A percentile compares a stretch with the other conserved stretches of the same genome.
Conservation (phyloP, 2,329 filamentous ascomycete species). For the Claviceps pusilla region DNA sequence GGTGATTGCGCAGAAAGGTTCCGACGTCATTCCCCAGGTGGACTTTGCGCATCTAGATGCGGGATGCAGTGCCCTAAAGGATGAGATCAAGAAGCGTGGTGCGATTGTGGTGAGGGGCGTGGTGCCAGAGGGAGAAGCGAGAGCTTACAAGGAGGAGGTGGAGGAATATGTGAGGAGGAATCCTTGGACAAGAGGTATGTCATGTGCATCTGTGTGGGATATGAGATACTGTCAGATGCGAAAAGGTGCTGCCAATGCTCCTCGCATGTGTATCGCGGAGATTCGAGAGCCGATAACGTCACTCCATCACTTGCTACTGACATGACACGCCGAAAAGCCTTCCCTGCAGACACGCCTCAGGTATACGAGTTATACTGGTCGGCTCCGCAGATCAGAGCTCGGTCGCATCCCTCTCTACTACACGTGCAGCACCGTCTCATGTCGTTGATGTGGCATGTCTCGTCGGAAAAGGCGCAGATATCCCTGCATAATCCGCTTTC, state of each 20-base stretch:
- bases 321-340: conserved; percentile 28
- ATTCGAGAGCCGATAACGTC: too few relatives aligned
- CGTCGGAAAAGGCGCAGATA: conserved; percentile 31
- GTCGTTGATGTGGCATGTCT: conserved; percentile 40
- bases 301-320: neutral
- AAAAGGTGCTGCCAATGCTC: too few relatives aligned
- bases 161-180: conserved; percentile 53
- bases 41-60: conserved; percentile 30
- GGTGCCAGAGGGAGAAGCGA: conserved; percentile 45
- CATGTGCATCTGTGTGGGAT: neutral
- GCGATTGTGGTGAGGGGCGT: conserved; percentile 51
- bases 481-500: conserved; percentile 40
- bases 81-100: conserved; percentile 45
- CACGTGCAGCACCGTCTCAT: conserved; percentile 47
- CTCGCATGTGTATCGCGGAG: too few relatives aligned
- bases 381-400: conserved; percentile 48
- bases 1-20: conserved; percentile 27
- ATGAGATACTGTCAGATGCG: too few relatives aligned
- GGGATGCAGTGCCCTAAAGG: conserved; percentile 20
- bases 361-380: conserved; percentile 70
- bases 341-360: conserved; percentile 50
- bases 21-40: conserved; percentile 37
- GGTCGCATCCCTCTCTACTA: conserved; percentile 51
- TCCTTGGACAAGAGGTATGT: conserved; percentile 36
- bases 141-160: conserved; percentile 48